phyloP scores from a whole-genome alignment of 768 basidiomycete genomes.

The Sutorius australiensis region DNA sequence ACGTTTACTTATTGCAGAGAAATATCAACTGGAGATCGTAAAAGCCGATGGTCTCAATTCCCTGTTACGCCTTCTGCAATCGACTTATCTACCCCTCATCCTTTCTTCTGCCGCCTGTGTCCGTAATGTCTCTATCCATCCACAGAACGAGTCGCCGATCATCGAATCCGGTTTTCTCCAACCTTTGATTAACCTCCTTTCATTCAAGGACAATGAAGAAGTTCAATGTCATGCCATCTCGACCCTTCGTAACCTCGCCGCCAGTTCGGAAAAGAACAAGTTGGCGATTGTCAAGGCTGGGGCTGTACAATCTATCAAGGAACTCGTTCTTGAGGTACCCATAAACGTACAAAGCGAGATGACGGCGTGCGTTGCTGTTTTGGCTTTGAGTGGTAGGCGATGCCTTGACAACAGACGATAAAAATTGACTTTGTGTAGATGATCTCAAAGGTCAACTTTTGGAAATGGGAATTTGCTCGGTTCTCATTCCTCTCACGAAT shows the following conservation, averaged over 20 bases:
- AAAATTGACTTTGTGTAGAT: constrained; percentile 47
- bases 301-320: constrained; percentile 94
- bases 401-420: not conserved
- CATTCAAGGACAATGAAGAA: constrained; percentile 99
- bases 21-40: constrained; percentile 98
- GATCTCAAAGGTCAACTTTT: constrained; percentile 94
- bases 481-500: constrained; percentile 93
- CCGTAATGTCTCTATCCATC: constrained; percentile 98
- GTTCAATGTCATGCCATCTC: constrained; percentile 99
- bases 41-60: constrained; percentile 90
- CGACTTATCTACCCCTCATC: constrained; percentile 95
- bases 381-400: constrained; percentile 85
- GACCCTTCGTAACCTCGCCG: constrained; percentile 93
- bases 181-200: constrained; percentile 91
- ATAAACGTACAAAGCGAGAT: constrained; percentile 98
- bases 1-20: constrained; percentile 53
- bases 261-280: constrained; percentile 97
- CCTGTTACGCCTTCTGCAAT: constrained; percentile 90
- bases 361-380: constrained; percentile 97
- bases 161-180: constrained; percentile 97
- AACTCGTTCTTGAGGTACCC: constrained; percentile 90
- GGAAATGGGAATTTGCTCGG: constrained; percentile 98
- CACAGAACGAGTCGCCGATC: constrained; percentile 97
- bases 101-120: constrained; percentile 98
- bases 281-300: constrained; percentile 96